A percentile compares a stretch with the other conserved stretches of the same genome.
phyloP scores from a whole-genome alignment of 1,284 basidiomycete species.

The Jaminaea rosea region DNA sequence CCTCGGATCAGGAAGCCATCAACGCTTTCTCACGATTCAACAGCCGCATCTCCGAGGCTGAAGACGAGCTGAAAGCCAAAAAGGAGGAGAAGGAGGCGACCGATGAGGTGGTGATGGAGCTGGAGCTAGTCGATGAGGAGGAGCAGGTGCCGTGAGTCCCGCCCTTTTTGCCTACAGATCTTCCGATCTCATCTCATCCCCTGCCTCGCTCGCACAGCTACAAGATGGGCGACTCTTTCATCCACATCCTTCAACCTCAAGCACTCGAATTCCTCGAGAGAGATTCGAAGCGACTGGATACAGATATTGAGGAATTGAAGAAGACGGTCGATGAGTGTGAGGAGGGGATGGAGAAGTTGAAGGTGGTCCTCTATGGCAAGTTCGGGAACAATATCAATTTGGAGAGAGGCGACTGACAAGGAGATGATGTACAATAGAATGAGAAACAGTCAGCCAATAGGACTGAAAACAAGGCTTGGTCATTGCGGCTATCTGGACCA shows the following conservation, averaged over 20 bases:
- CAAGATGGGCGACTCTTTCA: conserved; percentile 79
- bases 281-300: conserved; percentile 60
- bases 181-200: conserved; percentile 1
- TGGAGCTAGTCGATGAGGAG: conserved; percentile 74
- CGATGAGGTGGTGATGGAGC: conserved; percentile 75
- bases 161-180: not conserved
- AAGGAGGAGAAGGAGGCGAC: conserved; percentile 87
- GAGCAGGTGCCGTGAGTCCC: conserved; percentile 12
- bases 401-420: not conserved
- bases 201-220: conserved; percentile 57
- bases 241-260: conserved; percentile 63
- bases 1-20: conserved; percentile 92
- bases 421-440: too few relatives aligned
- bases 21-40: conserved; percentile 89
- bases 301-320: conserved; percentile 57
- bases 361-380: conserved; percentile 78
- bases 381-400: conserved; percentile 75
- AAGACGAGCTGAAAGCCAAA: conserved; percentile 63
- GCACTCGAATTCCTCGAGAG: conserved; percentile 67
- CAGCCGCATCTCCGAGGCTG: conserved; percentile 62
- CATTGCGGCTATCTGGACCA: too few relatives aligned
- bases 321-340: conserved; percentile 64
- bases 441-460: too few relatives aligned
- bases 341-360: conserved; percentile 77
- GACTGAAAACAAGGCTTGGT: too few relatives aligned